These are phyloP conservation scores for Oleoguttula mirabilis DNA, from an alignment of 495 filamentous ascomycete species.

Conservation along the genomic window DNA sequence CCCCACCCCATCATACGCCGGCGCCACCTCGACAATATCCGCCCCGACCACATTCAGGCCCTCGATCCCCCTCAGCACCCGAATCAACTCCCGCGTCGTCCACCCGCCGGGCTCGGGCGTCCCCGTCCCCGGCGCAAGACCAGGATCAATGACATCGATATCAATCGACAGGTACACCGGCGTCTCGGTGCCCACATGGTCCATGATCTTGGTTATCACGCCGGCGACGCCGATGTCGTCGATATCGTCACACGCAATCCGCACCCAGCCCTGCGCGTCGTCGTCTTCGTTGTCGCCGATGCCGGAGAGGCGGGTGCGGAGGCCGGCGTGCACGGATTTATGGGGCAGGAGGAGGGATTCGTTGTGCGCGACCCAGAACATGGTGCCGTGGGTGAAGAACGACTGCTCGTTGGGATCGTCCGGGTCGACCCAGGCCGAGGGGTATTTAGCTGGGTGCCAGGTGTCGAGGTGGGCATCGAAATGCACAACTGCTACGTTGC, in stretches of 20 bases:
- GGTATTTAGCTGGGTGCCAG: slow-evolving; percentile 71
- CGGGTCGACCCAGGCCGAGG: slow-evolving; percentile 50
- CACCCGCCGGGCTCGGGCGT: slow-evolving; percentile 43
- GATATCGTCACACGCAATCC: slow-evolving; percentile 39
- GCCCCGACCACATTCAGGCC: slow-evolving; percentile 39
- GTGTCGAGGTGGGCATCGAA: slow-evolving; percentile 69
- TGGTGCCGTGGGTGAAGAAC: slow-evolving; percentile 70
- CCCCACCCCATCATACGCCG: slow-evolving; percentile 38
- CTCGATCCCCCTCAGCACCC: slow-evolving; percentile 38
- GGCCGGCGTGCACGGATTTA: slow-evolving; percentile 63
- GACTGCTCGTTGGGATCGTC: slow-evolving; percentile 44
- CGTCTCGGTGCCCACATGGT: slow-evolving; percentile 32
- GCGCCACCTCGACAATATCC: slow-evolving; percentile 43
- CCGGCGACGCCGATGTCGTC: slow-evolving; percentile 37
- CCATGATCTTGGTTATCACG: slow-evolving; percentile 34
- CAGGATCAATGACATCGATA: slow-evolving; percentile 45
- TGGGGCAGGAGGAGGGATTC: slow-evolving; percentile 60
- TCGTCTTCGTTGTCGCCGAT: slow-evolving; percentile 56
- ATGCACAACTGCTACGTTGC: slow-evolving; percentile 63
- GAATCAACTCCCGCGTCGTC: slow-evolving; percentile 40
- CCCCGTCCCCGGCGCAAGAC: slow-evolving; percentile 41
- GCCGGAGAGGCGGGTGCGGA: slow-evolving; percentile 60
- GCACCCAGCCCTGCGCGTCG: slow-evolving; percentile 30
- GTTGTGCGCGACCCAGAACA: slow-evolving; percentile 71
- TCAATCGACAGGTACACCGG: slow-evolving; percentile 37